Conservation (phyloP, 768 basidiomycete species). For the Boletus fagicola region DNA sequence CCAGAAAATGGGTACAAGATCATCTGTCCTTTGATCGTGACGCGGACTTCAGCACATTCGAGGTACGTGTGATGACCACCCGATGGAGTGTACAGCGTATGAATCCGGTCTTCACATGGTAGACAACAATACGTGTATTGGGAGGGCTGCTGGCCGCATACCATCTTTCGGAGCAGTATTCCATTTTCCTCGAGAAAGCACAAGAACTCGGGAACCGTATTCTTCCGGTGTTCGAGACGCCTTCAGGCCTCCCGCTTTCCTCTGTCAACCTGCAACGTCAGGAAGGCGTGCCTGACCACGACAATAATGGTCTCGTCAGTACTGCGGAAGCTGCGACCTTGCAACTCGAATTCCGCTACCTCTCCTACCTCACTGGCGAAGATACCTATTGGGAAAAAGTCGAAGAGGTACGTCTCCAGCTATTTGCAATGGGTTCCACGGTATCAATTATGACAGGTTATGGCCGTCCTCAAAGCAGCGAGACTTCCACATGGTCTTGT, state of each 20-base stretch:
- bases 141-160: constrained; percentile 89
- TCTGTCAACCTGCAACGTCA: constrained; percentile 67
- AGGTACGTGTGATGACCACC: constrained; percentile 48
- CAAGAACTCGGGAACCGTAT: constrained; percentile 85
- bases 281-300: constrained; percentile 57
- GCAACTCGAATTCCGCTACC: constrained; percentile 88
- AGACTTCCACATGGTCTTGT: constrained; percentile 70
- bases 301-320: constrained; percentile 62
- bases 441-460: constrained; percentile 43
- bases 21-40: constrained; percentile 75
- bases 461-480: constrained; percentile 65
- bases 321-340: constrained; percentile 87
- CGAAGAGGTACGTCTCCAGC: constrained; percentile 51
- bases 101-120: constrained; percentile 7
- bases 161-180: constrained; percentile 67
- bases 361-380: constrained; percentile 76
- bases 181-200: constrained; percentile 72
- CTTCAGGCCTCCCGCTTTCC: constrained; percentile 78
- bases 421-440: not conserved
- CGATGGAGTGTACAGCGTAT: not conserved
- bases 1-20: constrained; percentile 72
- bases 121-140: constrained; percentile 92
- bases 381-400: constrained; percentile 78
- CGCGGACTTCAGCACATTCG: constrained; percentile 83
- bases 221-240: constrained; percentile 77